A percentile compares a stretch with the other conserved stretches of the same genome.
Evolutionary conservation across 257 asterid species (phyloP).

Genomic region (Nicotiana undulata): DNA sequence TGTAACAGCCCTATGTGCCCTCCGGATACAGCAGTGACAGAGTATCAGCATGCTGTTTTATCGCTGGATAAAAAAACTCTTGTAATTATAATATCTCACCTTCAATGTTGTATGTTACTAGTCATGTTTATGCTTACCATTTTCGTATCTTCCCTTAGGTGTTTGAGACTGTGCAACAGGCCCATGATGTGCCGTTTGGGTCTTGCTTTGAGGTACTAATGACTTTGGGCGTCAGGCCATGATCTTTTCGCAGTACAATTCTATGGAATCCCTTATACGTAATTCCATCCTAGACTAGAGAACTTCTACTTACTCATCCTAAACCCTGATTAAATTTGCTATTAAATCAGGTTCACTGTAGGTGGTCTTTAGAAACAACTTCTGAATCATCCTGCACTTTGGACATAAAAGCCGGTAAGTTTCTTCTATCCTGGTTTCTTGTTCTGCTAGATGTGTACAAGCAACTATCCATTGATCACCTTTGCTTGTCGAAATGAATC

Average conservation of each 20-base stretch:
- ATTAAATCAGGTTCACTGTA: slow-evolving; percentile 65
- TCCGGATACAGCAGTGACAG: slow-evolving; percentile 87
- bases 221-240: not conserved
- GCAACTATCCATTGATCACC: not conserved
- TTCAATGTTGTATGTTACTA: not conserved
- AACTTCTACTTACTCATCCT: not conserved
- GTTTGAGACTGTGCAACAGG: slow-evolving; percentile 82
- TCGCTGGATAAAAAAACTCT: slow-evolving; percentile 64
- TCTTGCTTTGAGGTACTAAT: slow-evolving; percentile 76
- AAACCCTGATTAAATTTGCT: slow-evolving; percentile 1
- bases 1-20: slow-evolving; percentile 96
- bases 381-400: slow-evolving; percentile 58
- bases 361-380: slow-evolving; percentile 57
- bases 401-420: slow-evolving; percentile 73
- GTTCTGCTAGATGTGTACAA: not conserved
- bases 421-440: slow-evolving; percentile 4
- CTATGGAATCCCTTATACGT: not conserved
- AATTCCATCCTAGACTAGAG: not conserved
- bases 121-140: not conserved
- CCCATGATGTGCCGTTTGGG: slow-evolving; percentile 95
- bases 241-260: not conserved
- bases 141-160: slow-evolving; percentile 31
- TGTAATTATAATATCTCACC: slow-evolving; percentile 29
- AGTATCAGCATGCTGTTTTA: slow-evolving; percentile 60
- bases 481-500: not conserved